phyloP scores from a whole-genome alignment of 371 early-diverging fungal genomes.

The Actinomucor elegans region DNA sequence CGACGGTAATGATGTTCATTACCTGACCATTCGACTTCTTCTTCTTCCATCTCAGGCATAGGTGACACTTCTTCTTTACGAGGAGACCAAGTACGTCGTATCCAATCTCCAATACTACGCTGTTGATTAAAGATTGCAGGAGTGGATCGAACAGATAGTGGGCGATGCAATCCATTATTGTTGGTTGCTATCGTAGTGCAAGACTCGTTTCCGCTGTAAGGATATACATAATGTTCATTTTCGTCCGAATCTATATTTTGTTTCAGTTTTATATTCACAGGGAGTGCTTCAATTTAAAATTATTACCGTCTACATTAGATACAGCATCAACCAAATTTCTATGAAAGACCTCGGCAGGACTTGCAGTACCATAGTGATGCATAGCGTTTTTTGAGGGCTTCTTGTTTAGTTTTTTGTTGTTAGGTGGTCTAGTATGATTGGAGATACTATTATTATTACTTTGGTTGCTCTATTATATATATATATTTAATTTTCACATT shows the following conservation, averaged over 20 bases:
- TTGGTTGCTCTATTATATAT: no score
- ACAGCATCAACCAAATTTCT: constrained; percentile 47
- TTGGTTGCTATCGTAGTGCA: constrained; percentile 14
- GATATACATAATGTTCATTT: constrained; percentile 51
- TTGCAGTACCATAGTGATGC: constrained; percentile 34
- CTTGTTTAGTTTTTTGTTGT: constrained; percentile 1
- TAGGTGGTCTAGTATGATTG: background rate
- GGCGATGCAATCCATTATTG: constrained; percentile 13
- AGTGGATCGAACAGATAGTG: constrained; percentile 24
- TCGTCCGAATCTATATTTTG: constrained; percentile 41
- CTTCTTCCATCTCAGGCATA: constrained; percentile 6
- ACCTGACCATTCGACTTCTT: constrained; percentile 16
- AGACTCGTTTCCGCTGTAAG: constrained; percentile 33
- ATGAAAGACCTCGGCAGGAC: constrained; percentile 47
- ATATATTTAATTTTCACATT: no score
- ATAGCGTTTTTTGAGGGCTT: constrained; percentile 16
- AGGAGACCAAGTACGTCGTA: background rate
- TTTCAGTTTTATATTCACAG: no score
- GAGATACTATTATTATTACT: no score
- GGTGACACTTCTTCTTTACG: no score
- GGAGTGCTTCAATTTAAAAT: background rate
- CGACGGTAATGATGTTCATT: constrained; percentile 8
- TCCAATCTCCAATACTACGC: constrained; percentile 13
- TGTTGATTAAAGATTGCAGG: background rate
- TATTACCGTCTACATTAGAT: constrained; percentile 39